Evolutionary conservation across 2,329 filamentous ascomycete genomes (phyloP).

Genomic region (Arthrobotrys sphaeroides): DNA sequence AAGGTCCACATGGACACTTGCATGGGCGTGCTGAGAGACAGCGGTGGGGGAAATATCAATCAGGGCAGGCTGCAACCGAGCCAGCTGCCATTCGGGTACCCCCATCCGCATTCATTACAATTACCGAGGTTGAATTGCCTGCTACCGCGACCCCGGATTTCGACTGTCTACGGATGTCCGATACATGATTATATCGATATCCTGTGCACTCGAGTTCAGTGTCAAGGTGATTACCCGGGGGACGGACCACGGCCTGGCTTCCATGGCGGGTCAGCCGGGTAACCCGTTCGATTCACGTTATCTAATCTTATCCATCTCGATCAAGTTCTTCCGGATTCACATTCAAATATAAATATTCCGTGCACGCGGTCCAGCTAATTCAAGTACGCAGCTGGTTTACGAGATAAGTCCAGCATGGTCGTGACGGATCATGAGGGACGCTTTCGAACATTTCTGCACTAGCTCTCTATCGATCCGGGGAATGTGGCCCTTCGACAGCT

Average conservation of each 20-base stretch:
- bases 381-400: too few species aligned
- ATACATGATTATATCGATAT: too few species aligned
- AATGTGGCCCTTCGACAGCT: neutral
- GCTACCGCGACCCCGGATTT: neutral
- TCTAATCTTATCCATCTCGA: neutral
- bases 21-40: neutral
- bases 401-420: too few species aligned
- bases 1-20: conserved; percentile 31
- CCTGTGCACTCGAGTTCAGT: too few species aligned
- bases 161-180: neutral
- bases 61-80: neutral
- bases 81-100: conserved; percentile 33
- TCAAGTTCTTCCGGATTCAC: too few species aligned
- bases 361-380: too few species aligned
- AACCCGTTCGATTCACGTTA: too few species aligned
- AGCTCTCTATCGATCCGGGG: too few species aligned
- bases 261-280: neutral
- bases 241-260: neutral
- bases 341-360: too few species aligned
- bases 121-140: conserved; percentile 50
- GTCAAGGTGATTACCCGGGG: too few species aligned
- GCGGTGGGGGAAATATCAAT: neutral
- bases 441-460: too few species aligned
- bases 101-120: neutral
- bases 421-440: too few species aligned